These are phyloP conservation scores for Termitomyces sp. DNA, from an alignment of 768 basidiomycete genomes.

Conservation along the genomic window DNA sequence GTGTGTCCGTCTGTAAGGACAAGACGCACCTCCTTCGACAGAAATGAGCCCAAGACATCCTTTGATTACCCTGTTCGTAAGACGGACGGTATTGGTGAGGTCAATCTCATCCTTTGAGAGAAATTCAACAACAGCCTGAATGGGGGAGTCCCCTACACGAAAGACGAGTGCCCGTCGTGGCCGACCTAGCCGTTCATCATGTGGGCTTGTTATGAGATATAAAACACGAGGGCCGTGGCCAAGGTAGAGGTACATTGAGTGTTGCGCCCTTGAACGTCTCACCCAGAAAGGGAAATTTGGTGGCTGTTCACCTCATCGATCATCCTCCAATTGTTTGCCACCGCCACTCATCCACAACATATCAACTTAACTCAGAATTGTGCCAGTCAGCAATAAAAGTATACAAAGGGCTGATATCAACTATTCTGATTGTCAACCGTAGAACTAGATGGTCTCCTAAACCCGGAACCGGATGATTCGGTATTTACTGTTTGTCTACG, in stretches of 20 bases:
- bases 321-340: slow-evolving; percentile 1
- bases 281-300: neutral
- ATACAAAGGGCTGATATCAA: neutral
- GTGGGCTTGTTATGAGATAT: slow-evolving; percentile 67
- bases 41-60: slow-evolving; percentile 84
- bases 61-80: slow-evolving; percentile 72
- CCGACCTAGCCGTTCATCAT: slow-evolving; percentile 59
- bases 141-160: slow-evolving; percentile 50
- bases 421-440: slow-evolving; percentile 13
- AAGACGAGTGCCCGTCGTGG: slow-evolving; percentile 69
- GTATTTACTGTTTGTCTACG: slow-evolving; percentile 21
- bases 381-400: neutral
- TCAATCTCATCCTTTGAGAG: slow-evolving; percentile 72
- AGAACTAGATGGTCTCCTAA: slow-evolving; percentile 26
- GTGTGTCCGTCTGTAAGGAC: neutral
- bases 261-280: neutral
- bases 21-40: slow-evolving; percentile 59
- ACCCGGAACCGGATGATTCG: slow-evolving; percentile 24
- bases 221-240: slow-evolving; percentile 64
- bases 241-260: slow-evolving; percentile 71
- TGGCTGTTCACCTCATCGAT: neutral
- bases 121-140: slow-evolving; percentile 86
- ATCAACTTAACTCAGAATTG: too few relatives aligned
- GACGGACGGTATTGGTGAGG: slow-evolving; percentile 54
- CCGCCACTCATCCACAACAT: slow-evolving; percentile 1